Percentiles rank a stretch among this genome's conserved stretches.
Conservation (phyloP, 2,329 filamentous ascomycete species). For the Epichloe sibirici region DNA sequence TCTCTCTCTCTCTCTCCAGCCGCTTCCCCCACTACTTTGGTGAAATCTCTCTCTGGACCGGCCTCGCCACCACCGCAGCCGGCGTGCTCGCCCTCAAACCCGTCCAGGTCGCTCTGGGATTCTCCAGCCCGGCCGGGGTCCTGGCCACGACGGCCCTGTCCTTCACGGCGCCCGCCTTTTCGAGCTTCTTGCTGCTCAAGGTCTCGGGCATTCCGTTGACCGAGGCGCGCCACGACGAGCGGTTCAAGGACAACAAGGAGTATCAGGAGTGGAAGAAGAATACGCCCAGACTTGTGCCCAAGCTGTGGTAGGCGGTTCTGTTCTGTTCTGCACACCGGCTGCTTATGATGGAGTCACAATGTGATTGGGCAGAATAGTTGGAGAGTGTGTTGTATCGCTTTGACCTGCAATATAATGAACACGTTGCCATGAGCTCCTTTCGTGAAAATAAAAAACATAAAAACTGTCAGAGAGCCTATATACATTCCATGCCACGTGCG, state of each 20-base stretch:
- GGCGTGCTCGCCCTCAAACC: slow-evolving; percentile 42
- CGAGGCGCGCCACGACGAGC: slow-evolving; percentile 56
- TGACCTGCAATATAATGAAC: too few relatives aligned
- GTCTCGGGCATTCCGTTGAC: slow-evolving; percentile 53
- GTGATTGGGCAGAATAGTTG: too few relatives aligned
- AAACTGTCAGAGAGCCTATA: background rate
- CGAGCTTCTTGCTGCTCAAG: slow-evolving; percentile 49
- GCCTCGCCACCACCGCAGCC: slow-evolving; percentile 47
- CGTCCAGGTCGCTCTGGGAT: slow-evolving; percentile 44
- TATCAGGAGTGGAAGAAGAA: slow-evolving; percentile 57
- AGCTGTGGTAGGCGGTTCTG: slow-evolving; percentile 28
- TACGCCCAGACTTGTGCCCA: slow-evolving; percentile 53
- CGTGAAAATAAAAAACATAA: background rate
- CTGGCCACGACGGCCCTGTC: slow-evolving; percentile 29
- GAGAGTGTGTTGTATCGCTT: too few relatives aligned
- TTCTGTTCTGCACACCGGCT: background rate
- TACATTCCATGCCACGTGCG: background rate
- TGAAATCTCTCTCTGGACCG: slow-evolving; percentile 57
- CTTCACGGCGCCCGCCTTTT: slow-evolving; percentile 50
- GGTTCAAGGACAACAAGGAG: slow-evolving; percentile 49
- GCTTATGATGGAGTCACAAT: background rate
- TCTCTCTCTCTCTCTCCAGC: slow-evolving; percentile 12
- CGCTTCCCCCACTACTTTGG: slow-evolving; percentile 62
- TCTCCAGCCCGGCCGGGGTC: slow-evolving; percentile 28
- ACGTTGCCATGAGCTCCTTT: too few relatives aligned